Evolutionary conservation across 2,329 filamentous ascomycete genomes (phyloP).

Genomic region (Colletotrichum eremochloae): DNA sequence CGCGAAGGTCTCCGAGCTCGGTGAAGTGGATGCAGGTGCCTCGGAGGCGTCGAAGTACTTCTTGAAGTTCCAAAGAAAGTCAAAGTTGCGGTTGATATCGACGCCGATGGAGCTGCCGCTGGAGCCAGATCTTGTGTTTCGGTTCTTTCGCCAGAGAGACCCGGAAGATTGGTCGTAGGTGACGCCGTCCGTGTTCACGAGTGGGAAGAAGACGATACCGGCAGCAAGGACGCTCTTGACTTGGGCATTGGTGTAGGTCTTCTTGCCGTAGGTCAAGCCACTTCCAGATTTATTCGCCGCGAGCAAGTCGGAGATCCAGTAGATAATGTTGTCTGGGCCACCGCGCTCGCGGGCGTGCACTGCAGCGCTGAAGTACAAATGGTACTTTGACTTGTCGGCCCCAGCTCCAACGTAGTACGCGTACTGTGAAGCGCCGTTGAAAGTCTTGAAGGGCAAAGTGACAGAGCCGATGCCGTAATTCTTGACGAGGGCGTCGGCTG

Average conservation of each 20-base stretch:
- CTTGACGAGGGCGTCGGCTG: constrained; percentile 56
- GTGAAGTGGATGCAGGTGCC: constrained; percentile 50
- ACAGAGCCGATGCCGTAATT: constrained; percentile 58
- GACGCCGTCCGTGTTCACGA: constrained; percentile 68
- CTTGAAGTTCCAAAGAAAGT: constrained; percentile 68
- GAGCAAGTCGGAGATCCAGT: constrained; percentile 70
- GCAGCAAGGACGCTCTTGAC: constrained; percentile 64
- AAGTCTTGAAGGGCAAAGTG: constrained; percentile 56
- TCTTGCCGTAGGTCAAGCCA: constrained; percentile 65
- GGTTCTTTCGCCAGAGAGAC: constrained; percentile 69
- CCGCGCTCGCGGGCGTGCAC: constrained; percentile 72
- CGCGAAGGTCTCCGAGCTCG: constrained; percentile 58
- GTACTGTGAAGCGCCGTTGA: constrained; percentile 54
- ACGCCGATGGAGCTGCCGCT: constrained; percentile 55
- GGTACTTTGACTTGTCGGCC: constrained; percentile 50
- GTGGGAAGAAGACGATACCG: constrained; percentile 66
- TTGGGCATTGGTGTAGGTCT: constrained; percentile 64
- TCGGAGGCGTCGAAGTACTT: constrained; percentile 57
- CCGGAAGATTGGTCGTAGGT: constrained; percentile 64
- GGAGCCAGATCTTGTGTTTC: constrained; percentile 52
- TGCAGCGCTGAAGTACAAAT: constrained; percentile 65
- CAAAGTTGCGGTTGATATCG: constrained; percentile 70
- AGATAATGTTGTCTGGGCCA: constrained; percentile 67
- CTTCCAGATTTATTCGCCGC: constrained; percentile 62
- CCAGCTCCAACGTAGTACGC: constrained; percentile 44